These are phyloP conservation scores for Nakazawaea ernobii DNA, from an alignment of 805 yeast species.

Conservation along the genomic window DNA sequence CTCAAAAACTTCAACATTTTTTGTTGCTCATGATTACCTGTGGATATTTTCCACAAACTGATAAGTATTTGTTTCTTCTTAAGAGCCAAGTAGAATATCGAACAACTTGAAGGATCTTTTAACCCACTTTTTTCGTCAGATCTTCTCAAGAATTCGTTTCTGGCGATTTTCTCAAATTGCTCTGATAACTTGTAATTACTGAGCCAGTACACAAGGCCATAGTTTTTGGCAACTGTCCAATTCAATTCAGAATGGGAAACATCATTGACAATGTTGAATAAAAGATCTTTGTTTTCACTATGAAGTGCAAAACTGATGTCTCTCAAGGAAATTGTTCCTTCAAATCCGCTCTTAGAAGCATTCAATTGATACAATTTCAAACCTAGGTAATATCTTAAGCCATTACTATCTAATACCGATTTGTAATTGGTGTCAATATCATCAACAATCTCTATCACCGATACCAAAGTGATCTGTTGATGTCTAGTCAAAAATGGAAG, in stretches of 20 bases:
- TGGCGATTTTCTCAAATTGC: constrained; percentile 64
- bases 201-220: constrained; percentile 72
- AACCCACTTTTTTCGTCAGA: constrained; percentile 36
- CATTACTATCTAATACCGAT: constrained; percentile 53
- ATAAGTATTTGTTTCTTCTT: constrained; percentile 68
- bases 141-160: constrained; percentile 50
- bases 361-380: constrained; percentile 54
- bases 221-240: constrained; percentile 56
- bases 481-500: constrained; percentile 84
- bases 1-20: constrained; percentile 74
- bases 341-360: constrained; percentile 22
- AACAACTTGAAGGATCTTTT: constrained; percentile 66
- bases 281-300: constrained; percentile 67
- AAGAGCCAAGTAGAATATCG: constrained; percentile 74
- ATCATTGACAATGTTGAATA: constrained; percentile 44
- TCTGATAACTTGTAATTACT: constrained; percentile 37
- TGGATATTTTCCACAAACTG: constrained; percentile 78
- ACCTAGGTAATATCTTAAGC: constrained; percentile 66
- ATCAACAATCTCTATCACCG: constrained; percentile 59
- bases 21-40: constrained; percentile 72
- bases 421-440: constrained; percentile 43
- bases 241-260: constrained; percentile 38
- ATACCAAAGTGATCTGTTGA: constrained; percentile 78
- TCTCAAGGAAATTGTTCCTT: constrained; percentile 55
- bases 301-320: constrained; percentile 87